These are phyloP conservation scores for Pseudopyricularia javanii DNA, from an alignment of 2,329 filamentous ascomycete species.

Conservation along the genomic window DNA sequence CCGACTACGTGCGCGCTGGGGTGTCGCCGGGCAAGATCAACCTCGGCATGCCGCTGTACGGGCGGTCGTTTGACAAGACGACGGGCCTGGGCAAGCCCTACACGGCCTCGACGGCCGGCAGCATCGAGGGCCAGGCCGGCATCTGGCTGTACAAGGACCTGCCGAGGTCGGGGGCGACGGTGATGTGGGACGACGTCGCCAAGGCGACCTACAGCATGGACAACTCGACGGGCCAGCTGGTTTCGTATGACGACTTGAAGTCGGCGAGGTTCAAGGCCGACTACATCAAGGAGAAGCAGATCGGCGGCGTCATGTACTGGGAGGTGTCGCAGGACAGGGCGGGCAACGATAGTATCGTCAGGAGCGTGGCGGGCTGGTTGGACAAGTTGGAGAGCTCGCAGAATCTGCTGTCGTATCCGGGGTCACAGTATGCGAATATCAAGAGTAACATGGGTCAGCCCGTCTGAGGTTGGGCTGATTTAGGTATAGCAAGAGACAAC, in stretches of 20 bases:
- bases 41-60: slow-evolving; percentile 70
- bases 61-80: slow-evolving; percentile 54
- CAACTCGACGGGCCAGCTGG: slow-evolving; percentile 41
- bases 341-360: slow-evolving; percentile 49
- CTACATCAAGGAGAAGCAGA: slow-evolving; percentile 48
- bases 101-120: slow-evolving; percentile 53
- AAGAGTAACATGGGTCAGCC: not conserved
- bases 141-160: slow-evolving; percentile 75
- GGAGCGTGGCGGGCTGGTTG: slow-evolving; percentile 25
- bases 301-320: slow-evolving; percentile 81
- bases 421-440: slow-evolving; percentile 44
- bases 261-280: slow-evolving; percentile 49
- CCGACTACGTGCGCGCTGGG: slow-evolving; percentile 50
- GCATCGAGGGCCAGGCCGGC: slow-evolving; percentile 50
- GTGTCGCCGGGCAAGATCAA: slow-evolving; percentile 56
- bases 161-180: slow-evolving; percentile 46
- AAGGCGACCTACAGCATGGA: slow-evolving; percentile 65
- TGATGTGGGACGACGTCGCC: slow-evolving; percentile 42
- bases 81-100: slow-evolving; percentile 52
- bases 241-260: slow-evolving; percentile 58
- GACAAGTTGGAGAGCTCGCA: slow-evolving; percentile 30
- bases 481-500: too few relatives aligned
- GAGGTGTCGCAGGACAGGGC: slow-evolving; percentile 59
- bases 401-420: slow-evolving; percentile 40
- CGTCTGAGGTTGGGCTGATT: not conserved